Base-by-base conservation (phyloP, 2,329 filamentous ascomycete species). In the Phialophora expanda region DNA sequence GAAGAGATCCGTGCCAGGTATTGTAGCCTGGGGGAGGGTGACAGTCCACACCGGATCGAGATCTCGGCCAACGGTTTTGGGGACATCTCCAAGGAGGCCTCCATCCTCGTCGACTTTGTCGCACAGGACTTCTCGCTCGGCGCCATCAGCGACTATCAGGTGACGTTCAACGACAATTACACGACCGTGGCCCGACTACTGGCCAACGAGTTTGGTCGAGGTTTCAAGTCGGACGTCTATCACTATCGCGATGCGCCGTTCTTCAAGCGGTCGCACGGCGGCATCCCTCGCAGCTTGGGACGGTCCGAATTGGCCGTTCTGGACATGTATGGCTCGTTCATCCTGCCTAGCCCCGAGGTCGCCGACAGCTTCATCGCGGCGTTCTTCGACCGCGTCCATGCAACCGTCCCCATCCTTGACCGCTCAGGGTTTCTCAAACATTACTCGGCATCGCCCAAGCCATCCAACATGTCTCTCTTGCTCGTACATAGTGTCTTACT, bases 141-240 rank as follows among this genome's bases (percentile, higher is more conserved):
- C 6, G 32, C 61, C n/a, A 63, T 63, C 22, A 50, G 41, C 22
- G 61, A 63, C 26, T 63, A 63, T 28, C 61, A 63, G 32, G 61
- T 50, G 7, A 63, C 61, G 11, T 63, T 63, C 44, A 50, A 48
- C 34, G 61, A 63, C 53, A 50, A 63, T 24, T 63, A 63, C 46
- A 41, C 61, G 20, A 48, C 34, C 22, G 41, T 63, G 14, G 53
- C 44, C 4, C 51, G 61, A 20, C 14, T 63, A n/a, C 61, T 63
- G 51, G 61, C 34, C 22, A 28, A 28, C 12, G 53, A 46, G 14
- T 63, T 63, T 20, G 61, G 61, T 41, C 32, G 54, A 26, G 61
- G 61, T 2, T 56, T 63, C 41, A 34, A 63, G 28, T n/a, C 51
- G 9, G 41, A 50, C 14, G 61, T 63, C 20, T 56, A 63, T 17